A percentile compares a stretch with the other conserved stretches of the same genome.
Conservation (phyloP, 208 protist genomes). For the Novymonas esmeraldas region DNA sequence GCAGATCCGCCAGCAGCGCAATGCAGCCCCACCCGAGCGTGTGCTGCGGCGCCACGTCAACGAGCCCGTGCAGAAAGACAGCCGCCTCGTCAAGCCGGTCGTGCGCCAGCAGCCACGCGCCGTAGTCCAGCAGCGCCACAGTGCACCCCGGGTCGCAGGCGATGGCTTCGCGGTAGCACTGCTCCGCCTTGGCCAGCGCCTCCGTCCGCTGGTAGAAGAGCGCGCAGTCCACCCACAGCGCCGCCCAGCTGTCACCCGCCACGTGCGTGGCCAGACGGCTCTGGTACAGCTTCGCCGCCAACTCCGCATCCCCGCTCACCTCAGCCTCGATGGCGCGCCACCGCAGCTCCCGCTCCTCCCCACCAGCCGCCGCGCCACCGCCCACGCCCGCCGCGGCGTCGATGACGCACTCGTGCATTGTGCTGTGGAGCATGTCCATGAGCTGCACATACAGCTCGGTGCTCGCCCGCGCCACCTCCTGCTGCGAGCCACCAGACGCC, state of each 20-base stretch:
- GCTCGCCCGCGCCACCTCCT: constrained; percentile 55
- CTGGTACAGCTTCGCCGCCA: constrained; percentile 79
- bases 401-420: constrained; percentile 34
- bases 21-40: constrained; percentile 77
- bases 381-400: not conserved
- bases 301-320: constrained; percentile 52
- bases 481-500: constrained; percentile 3
- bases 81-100: constrained; percentile 82
- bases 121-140: constrained; percentile 76
- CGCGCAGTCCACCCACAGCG: constrained; percentile 79
- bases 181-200: constrained; percentile 84
- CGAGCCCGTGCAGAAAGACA: constrained; percentile 85
- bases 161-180: constrained; percentile 90
- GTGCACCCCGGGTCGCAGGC: constrained; percentile 60
- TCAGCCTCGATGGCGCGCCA: constrained; percentile 86
- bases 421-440: constrained; percentile 79
- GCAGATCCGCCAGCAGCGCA: constrained; percentile 64
- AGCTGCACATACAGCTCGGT: constrained; percentile 93
- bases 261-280: constrained; percentile 59
- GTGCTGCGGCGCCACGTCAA: constrained; percentile 51
- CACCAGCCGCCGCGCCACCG: not conserved
- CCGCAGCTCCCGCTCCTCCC: constrained; percentile 52
- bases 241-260: constrained; percentile 21
- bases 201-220: constrained; percentile 77
- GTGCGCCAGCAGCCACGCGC: constrained; percentile 77